Conservation (phyloP, 257 asterid species). For the Rubia yunnanensis region DNA sequence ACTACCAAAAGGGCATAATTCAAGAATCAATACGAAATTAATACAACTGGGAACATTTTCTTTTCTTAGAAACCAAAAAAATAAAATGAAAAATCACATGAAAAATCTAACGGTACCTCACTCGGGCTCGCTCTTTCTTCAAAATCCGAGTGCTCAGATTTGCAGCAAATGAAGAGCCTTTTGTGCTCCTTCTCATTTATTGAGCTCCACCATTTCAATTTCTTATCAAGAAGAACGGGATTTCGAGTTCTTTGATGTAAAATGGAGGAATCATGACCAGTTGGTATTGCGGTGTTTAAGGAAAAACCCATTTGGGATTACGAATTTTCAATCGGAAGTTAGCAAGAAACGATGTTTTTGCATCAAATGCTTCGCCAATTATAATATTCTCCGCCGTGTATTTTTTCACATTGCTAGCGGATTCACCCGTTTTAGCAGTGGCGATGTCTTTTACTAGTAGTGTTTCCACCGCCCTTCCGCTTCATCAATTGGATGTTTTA, state of each 20-base stretch:
- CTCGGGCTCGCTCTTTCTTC: conserved; percentile 59
- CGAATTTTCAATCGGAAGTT: background rate
- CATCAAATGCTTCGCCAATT: conserved; percentile 1
- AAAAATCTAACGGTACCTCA: conserved; percentile 38
- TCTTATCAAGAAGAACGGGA: conserved; percentile 8
- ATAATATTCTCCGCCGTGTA: background rate
- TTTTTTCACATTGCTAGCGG: too few species aligned
- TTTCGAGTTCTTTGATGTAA: conserved; percentile 12
- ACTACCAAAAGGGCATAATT: too few species aligned
- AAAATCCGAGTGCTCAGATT: conserved; percentile 37
- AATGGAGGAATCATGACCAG: conserved; percentile 10
- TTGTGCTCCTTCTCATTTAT: conserved; percentile 19
- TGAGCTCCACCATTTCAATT: conserved; percentile 3
- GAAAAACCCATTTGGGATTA: conserved; percentile 32
- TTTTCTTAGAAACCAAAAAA: background rate
- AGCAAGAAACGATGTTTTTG: background rate
- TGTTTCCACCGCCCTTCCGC: too few species aligned
- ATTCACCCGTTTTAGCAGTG: too few species aligned
- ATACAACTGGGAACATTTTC: background rate
- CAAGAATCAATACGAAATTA: background rate
- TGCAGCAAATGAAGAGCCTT: conserved; percentile 29
- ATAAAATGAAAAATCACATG: background rate
- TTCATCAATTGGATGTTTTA: too few species aligned
- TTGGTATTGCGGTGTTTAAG: conserved; percentile 18
- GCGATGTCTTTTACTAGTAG: too few species aligned